Conservation (phyloP, 192 early-diverging fungal species). For the Backusella circina region DNA sequence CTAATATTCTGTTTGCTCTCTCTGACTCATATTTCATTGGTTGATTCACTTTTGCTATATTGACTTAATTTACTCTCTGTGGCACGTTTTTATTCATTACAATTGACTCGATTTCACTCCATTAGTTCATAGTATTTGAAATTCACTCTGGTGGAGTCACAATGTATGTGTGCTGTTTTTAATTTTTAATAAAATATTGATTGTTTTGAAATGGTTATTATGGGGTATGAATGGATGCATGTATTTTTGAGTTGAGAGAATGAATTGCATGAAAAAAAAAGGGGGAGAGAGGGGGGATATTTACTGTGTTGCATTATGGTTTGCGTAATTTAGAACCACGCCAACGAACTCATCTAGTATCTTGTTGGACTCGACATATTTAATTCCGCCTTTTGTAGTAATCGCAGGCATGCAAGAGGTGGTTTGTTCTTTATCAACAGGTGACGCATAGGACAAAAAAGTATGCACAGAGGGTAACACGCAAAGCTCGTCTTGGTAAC, state of each 20-base stretch:
- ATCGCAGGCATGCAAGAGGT: constrained; percentile 6
- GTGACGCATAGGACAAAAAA: constrained; percentile 1
- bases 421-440: constrained; percentile 6
- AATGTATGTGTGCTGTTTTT: background rate
- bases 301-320: constrained; percentile 16
- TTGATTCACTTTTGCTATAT: no score
- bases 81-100: no score
- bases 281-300: background rate
- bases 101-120: no score
- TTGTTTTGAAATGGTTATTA: background rate
- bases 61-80: no score
- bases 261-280: background rate
- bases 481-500: background rate
- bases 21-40: no score
- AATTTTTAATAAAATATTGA: background rate
- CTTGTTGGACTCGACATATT: constrained; percentile 20
- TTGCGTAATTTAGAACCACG: constrained; percentile 19
- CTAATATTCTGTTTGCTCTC: no score
- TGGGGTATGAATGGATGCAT: constrained; percentile 3
- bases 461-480: constrained; percentile 14
- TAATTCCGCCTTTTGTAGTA: constrained; percentile 21
- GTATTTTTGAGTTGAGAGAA: background rate
- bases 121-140: no score
- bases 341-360: constrained; percentile 22
- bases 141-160: background rate